Evolutionary conservation across 352 stramenopile genomes (phyloP), one percentile per base, ranked within the genome.

Genomic region (Pythium rhizo-oryzae): DNA sequence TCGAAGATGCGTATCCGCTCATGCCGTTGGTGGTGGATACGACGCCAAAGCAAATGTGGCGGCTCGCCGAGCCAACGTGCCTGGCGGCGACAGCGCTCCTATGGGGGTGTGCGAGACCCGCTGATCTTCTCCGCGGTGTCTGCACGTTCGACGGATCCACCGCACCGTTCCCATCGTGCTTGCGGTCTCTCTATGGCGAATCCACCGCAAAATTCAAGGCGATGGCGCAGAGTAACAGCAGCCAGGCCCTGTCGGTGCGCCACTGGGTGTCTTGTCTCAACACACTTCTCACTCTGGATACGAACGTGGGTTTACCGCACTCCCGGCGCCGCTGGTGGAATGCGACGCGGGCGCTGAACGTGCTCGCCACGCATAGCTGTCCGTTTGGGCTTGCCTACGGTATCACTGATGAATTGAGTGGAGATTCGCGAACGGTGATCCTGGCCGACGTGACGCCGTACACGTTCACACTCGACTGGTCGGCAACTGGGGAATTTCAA

Each of bases 71-170:
- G 8, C 15, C 13, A 19, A n/a, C 8, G 8, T 50, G 43, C 16
- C 43, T 50, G 8, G 43, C 8, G 5, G 43, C 43, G 43, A 50
- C 43, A 16, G 13, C 43, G 43, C n/a, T 23, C 7, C 19, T 50
- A 16, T 16, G 8, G 8, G 43, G 43, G 8, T 50, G 43, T 23
- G 43, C 43, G n/a, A 23, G 8, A 8, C 43, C 43, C 13, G 43
- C 8, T 6, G 53, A 41, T 59, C 21, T 35, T 28, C 25, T 18
- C 28, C 25, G 15, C 9, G 30, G 21, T 41, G 53, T 23, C 25
- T 59, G 53, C 21, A 46, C 53, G 24, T 59, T 44, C 53, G 53
- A 59, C 30, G 44, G 25, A 46, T 59, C 53, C 6, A 59, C 53
- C 5, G 53, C 53, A n/a, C 15, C 53, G n/a, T 24, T 59, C 15